These are phyloP conservation scores for Aurinia saxatilis DNA, from an alignment of 345 rosid genomes.

Conservation along the genomic window DNA sequence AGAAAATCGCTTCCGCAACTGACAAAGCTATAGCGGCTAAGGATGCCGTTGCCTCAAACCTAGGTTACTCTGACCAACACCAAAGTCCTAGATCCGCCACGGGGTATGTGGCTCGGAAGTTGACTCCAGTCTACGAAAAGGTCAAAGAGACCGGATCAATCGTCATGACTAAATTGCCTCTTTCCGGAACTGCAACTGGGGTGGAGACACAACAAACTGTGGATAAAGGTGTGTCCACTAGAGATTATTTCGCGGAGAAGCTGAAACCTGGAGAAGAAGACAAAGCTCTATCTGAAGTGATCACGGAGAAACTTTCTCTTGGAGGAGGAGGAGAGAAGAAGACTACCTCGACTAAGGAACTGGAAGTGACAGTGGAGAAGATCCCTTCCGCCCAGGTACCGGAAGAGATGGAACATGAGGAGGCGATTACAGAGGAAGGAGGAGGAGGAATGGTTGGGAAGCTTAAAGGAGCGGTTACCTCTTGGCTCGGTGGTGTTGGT, in stretches of 20 bases:
- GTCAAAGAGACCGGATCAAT: slow-evolving; percentile 39
- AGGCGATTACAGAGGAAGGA: background rate
- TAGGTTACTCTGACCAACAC: slow-evolving; percentile 45
- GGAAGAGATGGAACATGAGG: background rate
- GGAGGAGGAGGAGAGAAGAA: slow-evolving; percentile 29
- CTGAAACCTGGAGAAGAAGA: slow-evolving; percentile 76
- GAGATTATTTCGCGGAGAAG: slow-evolving; percentile 48
- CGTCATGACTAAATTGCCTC: slow-evolving; percentile 29
- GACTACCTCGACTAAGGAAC: slow-evolving; percentile 40
- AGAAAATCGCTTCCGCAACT: slow-evolving; percentile 36
- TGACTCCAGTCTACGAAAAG: slow-evolving; percentile 42
- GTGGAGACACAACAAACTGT: slow-evolving; percentile 4
- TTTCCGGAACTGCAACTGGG: slow-evolving; percentile 8
- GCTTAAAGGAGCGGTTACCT: slow-evolving; percentile 49
- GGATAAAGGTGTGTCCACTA: slow-evolving; percentile 44
- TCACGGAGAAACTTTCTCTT: slow-evolving; percentile 38
- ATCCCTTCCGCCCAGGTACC: slow-evolving; percentile 13
- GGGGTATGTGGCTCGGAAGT: slow-evolving; percentile 36
- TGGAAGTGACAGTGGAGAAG: slow-evolving; percentile 40
- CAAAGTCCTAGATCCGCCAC: slow-evolving; percentile 13
- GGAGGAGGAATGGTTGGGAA: slow-evolving; percentile 38
- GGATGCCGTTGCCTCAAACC: slow-evolving; percentile 47
- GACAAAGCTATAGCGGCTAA: slow-evolving; percentile 43
- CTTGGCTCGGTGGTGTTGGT: slow-evolving; percentile 42
- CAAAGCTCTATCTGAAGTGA: slow-evolving; percentile 52